Conservation (phyloP, 2,329 filamentous ascomycete species). For the Dactylellina leptospora region DNA sequence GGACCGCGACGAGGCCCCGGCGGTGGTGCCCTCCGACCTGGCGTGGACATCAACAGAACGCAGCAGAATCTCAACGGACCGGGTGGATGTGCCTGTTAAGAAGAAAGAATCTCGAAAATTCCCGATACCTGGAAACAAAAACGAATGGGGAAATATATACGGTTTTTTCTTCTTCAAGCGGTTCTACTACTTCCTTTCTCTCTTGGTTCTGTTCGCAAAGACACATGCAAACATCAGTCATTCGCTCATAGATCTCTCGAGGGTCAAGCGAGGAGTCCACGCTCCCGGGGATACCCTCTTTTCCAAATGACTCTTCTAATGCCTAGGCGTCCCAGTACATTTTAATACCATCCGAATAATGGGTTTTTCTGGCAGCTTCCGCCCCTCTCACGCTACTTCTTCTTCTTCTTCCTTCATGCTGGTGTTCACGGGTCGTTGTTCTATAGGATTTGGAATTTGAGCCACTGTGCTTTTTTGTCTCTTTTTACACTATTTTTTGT, state of each 20-base stretch:
- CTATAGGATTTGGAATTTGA: conserved; percentile 54
- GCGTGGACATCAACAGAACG: conserved; percentile 70
- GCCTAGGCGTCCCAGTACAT: conserved; percentile 34
- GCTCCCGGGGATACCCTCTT: conserved; percentile 2
- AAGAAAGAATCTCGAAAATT: conserved; percentile 16
- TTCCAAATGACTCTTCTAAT: conserved; percentile 43
- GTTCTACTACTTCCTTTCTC: conserved; percentile 34
- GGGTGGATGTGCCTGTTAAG: conserved; percentile 40
- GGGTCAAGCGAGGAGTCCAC: conserved; percentile 11
- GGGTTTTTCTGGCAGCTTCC: neutral
- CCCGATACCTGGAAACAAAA: conserved; percentile 2
- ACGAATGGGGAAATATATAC: conserved; percentile 15
- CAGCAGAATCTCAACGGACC: conserved; percentile 30
- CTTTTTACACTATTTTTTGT: conserved; percentile 8
- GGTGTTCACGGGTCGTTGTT: conserved; percentile 52
- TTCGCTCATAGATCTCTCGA: conserved; percentile 41
- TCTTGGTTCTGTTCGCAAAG: conserved; percentile 30
- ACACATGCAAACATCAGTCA: conserved; percentile 17
- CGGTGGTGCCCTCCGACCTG: conserved; percentile 62
- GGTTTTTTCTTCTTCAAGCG: conserved; percentile 28
- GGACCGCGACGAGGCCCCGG: conserved; percentile 71
- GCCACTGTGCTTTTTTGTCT: conserved; percentile 32
- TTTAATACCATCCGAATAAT: conserved; percentile 45
- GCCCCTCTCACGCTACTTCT: neutral
- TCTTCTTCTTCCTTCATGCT: conserved; percentile 29